Base-by-base conservation (phyloP, 208 protist species). In the Leishmania mexicana region DNA sequence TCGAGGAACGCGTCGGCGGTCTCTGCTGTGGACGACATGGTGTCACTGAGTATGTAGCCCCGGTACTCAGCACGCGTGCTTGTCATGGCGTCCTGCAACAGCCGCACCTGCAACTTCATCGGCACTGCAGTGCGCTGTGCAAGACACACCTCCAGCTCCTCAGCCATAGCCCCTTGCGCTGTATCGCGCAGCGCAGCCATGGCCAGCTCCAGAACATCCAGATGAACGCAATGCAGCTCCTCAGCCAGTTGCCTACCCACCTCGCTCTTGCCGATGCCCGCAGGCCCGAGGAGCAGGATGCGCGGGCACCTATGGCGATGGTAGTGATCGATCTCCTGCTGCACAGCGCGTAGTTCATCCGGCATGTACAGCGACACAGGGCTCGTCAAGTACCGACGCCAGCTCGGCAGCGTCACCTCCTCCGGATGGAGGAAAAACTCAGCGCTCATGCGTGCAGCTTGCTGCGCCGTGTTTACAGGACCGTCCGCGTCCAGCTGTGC, bases 1-100 rank as follows among this genome's bases (percentile, higher is more conserved):
- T 87, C 82, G 71, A 88, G 71, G 60, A 92, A 90, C 3, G 67
- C n/a, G 17, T 86, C 75, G n/a, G 70, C 10, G 5, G 79, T 71
- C 40, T 31, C 62, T 4, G 86, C 79, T 0, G 76, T 78, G 54
- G 76, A 83, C 65, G 83, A 49, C 77, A 87, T 76, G 11, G 87
- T 86, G 73, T 98, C 94, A 75, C 92, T 96, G 53, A 97, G 89
- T 40, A 98, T 93, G 85, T 94, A 98, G 75, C 95, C 95, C 58
- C 88, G 86, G 83, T 95, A 92, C 38, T 81, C 49, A 40, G 73
- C 84, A 11, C 86, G 80, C 31, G 86, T 73, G 7, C 57, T 75
- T 53, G 70, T 38, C 58, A 96, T 73, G 74, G 87, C 89, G 40
- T 83, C 76, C 7, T 80, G 85, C 42, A 98, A 60, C 35, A 98